A percentile compares a stretch with the other conserved stretches of the same genome.
These are phyloP conservation scores for Leishmania arabica DNA, from an alignment of 208 protist species.

Conservation along the genomic window DNA sequence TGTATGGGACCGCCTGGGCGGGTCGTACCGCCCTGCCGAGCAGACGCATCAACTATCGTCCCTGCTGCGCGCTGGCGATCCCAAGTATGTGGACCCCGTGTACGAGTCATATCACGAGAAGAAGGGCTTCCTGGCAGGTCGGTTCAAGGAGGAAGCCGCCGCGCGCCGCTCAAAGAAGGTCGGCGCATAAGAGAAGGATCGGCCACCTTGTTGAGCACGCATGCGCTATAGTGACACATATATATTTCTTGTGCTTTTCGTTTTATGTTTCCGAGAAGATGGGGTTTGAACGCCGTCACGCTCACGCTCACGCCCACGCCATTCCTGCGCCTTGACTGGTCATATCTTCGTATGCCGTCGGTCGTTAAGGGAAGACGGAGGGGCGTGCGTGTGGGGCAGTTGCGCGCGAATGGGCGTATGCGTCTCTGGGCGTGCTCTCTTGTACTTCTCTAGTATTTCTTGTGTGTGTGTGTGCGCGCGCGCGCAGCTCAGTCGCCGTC, in stretches of 20 bases:
- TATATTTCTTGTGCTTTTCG: background rate
- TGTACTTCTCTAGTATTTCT: constrained; percentile 9
- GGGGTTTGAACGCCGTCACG: background rate
- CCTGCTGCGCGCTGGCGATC: constrained; percentile 24
- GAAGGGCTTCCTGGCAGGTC: constrained; percentile 52
- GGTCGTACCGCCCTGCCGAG: constrained; percentile 78
- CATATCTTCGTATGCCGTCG: background rate
- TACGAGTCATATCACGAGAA: constrained; percentile 54
- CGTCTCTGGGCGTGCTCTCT: background rate
- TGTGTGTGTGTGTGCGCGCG: background rate
- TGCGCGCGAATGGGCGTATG: background rate
- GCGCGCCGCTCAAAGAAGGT: constrained; percentile 20
- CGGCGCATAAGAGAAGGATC: background rate
- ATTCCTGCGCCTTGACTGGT: background rate
- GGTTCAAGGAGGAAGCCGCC: constrained; percentile 45
- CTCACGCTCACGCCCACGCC: background rate
- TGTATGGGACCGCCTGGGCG: constrained; percentile 92
- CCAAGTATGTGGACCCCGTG: constrained; percentile 47
- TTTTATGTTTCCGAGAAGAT: background rate
- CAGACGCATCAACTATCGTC: constrained; percentile 67
- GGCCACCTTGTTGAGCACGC: constrained; percentile 1
- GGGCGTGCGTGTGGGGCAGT: background rate
- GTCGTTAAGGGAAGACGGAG: background rate
- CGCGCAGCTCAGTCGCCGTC: background rate
- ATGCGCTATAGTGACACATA: background rate